Evolutionary conservation across 768 basidiomycete genomes (phyloP).

Genomic region (Trametes meyenii): DNA sequence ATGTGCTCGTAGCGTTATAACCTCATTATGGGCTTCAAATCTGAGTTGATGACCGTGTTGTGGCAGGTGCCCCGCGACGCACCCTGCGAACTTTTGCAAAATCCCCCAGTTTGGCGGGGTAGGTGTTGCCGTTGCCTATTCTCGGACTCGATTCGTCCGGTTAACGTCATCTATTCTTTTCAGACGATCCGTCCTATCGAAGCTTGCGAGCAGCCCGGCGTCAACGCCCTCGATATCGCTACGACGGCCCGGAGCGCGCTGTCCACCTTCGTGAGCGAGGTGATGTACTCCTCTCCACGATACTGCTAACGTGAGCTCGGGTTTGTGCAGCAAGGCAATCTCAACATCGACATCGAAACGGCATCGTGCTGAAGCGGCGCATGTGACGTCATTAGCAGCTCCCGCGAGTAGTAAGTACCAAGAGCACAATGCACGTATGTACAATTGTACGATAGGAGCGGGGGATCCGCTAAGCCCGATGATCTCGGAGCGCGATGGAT

Average conservation of each 20-base stretch:
- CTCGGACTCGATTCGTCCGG: too few species aligned
- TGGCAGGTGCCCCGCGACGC: constrained; percentile 37
- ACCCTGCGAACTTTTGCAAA: constrained; percentile 42
- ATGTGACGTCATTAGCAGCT: background rate
- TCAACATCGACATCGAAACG: constrained; percentile 20
- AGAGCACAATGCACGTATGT: too few species aligned
- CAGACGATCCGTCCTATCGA: constrained; percentile 34
- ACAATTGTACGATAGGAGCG: too few species aligned
- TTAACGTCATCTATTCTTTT: background rate
- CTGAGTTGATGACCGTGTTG: background rate
- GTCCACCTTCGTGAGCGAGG: constrained; percentile 36
- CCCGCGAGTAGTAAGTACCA: too few species aligned
- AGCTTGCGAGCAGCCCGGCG: constrained; percentile 36
- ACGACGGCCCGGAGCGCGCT: constrained; percentile 36
- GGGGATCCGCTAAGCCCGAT: too few species aligned
- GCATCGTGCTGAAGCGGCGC: constrained; percentile 4
- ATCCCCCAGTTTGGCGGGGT: constrained; percentile 32
- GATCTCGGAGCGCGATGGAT: too few species aligned
- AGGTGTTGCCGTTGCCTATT: background rate
- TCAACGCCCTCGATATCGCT: constrained; percentile 39
- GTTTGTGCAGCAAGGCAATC: constrained; percentile 17
- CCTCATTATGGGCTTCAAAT: background rate
- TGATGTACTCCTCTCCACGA: background rate
- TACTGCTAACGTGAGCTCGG: background rate
- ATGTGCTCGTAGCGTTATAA: background rate